Percentiles rank a stretch among this genome's conserved stretches.
phyloP scores from a whole-genome alignment of 192 early-diverging fungal genomes.

The Entomortierella chlamydospora region DNA sequence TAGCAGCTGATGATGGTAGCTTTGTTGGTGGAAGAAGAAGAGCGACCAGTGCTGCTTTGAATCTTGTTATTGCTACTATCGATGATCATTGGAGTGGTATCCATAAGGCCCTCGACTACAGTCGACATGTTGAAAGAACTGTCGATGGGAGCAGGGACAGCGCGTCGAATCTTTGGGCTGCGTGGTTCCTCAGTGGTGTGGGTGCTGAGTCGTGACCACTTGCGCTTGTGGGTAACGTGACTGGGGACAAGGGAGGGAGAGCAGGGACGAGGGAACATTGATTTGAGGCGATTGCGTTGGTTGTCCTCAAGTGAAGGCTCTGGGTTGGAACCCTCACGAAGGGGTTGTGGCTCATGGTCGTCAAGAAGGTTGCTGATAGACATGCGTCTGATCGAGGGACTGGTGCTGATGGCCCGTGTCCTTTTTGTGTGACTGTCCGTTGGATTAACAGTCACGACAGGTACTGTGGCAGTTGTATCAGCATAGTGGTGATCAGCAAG shows the following conservation, averaged over 20 bases:
- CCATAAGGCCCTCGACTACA: slow-evolving; percentile 24
- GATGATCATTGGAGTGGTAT: slow-evolving; percentile 1
- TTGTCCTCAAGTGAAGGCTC: slow-evolving; percentile 7
- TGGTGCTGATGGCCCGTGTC: slow-evolving; percentile 45
- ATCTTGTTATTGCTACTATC: neutral
- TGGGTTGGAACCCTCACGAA: neutral
- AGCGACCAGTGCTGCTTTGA: neutral
- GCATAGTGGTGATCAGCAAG: neutral
- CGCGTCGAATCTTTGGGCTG: slow-evolving; percentile 46
- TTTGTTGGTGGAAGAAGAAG: too few species aligned
- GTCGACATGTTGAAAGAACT: slow-evolving; percentile 26
- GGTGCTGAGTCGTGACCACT: slow-evolving; percentile 52
- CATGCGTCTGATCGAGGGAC: slow-evolving; percentile 30
- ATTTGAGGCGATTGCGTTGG: slow-evolving; percentile 22
- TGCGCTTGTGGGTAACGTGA: slow-evolving; percentile 52
- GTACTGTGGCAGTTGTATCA: neutral
- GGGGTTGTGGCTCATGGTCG: slow-evolving; percentile 22
- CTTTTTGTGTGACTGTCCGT: slow-evolving; percentile 34
- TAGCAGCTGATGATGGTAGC: slow-evolving; percentile 79
- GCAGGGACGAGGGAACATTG: slow-evolving; percentile 32
- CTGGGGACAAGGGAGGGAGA: slow-evolving; percentile 23
- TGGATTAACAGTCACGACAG: neutral
- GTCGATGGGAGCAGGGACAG: slow-evolving; percentile 25
- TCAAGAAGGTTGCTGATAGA: slow-evolving; percentile 53
- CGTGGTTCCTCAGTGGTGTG: slow-evolving; percentile 31